Evolutionary conservation across 192 early-diverging fungal genomes (phyloP), one percentile per base, ranked within the genome.

Genomic region (Radiomyces spectabilis): DNA sequence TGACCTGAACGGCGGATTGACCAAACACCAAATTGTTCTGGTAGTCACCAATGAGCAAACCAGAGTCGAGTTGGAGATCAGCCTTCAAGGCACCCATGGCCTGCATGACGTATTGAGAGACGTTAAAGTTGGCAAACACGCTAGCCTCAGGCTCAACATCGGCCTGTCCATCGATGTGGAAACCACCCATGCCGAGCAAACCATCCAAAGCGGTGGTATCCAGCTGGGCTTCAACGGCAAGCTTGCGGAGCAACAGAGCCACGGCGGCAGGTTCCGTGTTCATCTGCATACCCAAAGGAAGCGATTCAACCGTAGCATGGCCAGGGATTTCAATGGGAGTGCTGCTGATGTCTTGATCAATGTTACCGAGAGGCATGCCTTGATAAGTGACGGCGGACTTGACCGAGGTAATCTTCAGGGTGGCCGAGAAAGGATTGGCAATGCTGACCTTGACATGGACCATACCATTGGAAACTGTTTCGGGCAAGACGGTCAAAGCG

Each of bases 351-450:
- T 70, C 71, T 39, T 73, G 67, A 50, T 72, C 55, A 39, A 79
- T 73, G 41, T 58, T 45, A 33, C 76, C 78, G 4, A 80, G 53
- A 10, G 47, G 45, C 33, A 67, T 59, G 15, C 66, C 71, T 21
- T 68, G 63, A 30, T 69, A 77, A 26, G 57, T 55, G 34, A 72
- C 70, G 40, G 67, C 59, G 22, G 74, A 66, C 31, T 71, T 54
- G 52, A 83, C 66, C 25, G 61, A 64, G 32, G 51, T 56, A 53
- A 82, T 79, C 26, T 59, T 52, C 37, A 82, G 38, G 19, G 62
- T 57, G 41, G 77, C 70, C 16, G 57, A 35, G 61, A 82, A 79
- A 21, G 80, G 80, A 42, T 82, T 77, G 38, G 70, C 60, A 31
- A 82, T 58, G 4, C 61, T 67, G 40, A 82, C 73, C 19, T 42